Base-by-base conservation (phyloP, 768 basidiomycete species). In the Fomitopsis pulvina region DNA sequence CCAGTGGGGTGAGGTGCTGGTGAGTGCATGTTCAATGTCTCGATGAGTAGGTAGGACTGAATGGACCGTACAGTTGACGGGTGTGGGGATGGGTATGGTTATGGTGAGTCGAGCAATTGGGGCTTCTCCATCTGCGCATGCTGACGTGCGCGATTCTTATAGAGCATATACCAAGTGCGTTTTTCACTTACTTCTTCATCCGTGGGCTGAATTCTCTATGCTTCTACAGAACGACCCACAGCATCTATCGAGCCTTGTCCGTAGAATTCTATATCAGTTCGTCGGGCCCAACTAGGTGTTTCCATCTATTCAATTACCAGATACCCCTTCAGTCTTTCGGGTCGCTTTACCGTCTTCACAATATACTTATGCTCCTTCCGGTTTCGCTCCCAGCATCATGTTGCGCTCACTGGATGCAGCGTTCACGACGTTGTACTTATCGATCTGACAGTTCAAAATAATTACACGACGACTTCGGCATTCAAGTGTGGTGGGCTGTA, bases 71-170 rank as follows among this genome's bases (percentile, higher is more conserved):
- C 44, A 78, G 76, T 64, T 87, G 41, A 81, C 82, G 7, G 81
- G 84, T 2, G 72, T 86, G 50, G 92, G 85, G 10, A 91, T 93
- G 86, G 85, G 83, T 5, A 89, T 96, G 90, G 87, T 94, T 32
- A 87, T 92, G 89, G 85, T 81, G 53, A 50, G 80, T 68, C 2
- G 8, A 12, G 14, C n/a, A n/a, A n/a, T n/a, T n/a, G n/a, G n/a
- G n/a, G n/a, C n/a, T n/a, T n/a, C n/a, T n/a, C n/a, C n/a, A n/a
- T n/a, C n/a, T n/a, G n/a, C n/a, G n/a, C n/a, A n/a, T n/a, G n/a
- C n/a, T n/a, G n/a, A n/a, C n/a, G n/a, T n/a, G n/a, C n/a, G n/a
- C n/a, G n/a, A n/a, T n/a, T n/a, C n/a, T n/a, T n/a, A n/a, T 57
- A 88, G 86, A 82, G 77, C 58, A 85, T 80, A n/a, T 93, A 92